A percentile compares a stretch with the other conserved stretches of the same genome.
Evolutionary conservation across 345 rosid species (phyloP).

Genomic region (Pseudoturritis turrita): DNA sequence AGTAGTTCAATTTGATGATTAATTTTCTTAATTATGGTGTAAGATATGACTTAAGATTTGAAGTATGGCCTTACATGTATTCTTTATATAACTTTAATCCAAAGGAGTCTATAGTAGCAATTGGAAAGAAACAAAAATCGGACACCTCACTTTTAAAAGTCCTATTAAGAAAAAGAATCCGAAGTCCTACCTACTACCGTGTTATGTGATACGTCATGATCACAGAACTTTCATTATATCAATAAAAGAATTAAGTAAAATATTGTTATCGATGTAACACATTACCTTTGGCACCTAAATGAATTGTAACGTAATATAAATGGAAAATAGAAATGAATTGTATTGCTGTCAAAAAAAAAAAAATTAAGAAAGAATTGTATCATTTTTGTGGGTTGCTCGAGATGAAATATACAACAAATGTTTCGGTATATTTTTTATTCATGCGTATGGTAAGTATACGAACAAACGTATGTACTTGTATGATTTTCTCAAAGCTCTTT

Average conservation of each 20-base stretch:
- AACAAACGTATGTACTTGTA: background rate
- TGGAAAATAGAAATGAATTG: background rate
- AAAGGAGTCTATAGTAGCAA: background rate
- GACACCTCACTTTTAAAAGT: background rate
- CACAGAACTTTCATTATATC: background rate
- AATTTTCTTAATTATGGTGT: background rate
- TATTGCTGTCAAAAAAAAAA: no score
- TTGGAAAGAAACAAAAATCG: background rate
- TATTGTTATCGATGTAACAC: conserved; percentile 13
- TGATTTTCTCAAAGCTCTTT: background rate
- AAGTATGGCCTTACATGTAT: background rate
- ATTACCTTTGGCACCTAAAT: conserved; percentile 10
- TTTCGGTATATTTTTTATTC: background rate
- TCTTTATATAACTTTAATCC: background rate
- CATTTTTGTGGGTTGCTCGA: background rate
- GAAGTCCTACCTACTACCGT: conserved; percentile 14
- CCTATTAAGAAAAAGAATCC: background rate
- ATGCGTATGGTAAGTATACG: background rate
- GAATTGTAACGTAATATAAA: background rate
- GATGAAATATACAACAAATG: no score
- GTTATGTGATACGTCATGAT: conserved; percentile 12
- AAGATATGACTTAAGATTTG: background rate
- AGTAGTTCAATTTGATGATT: background rate
- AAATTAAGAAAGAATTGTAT: background rate
- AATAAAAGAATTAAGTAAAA: background rate